phyloP scores from a whole-genome alignment of 257 asterid genomes.

The Fraxinus quadrangulata region DNA sequence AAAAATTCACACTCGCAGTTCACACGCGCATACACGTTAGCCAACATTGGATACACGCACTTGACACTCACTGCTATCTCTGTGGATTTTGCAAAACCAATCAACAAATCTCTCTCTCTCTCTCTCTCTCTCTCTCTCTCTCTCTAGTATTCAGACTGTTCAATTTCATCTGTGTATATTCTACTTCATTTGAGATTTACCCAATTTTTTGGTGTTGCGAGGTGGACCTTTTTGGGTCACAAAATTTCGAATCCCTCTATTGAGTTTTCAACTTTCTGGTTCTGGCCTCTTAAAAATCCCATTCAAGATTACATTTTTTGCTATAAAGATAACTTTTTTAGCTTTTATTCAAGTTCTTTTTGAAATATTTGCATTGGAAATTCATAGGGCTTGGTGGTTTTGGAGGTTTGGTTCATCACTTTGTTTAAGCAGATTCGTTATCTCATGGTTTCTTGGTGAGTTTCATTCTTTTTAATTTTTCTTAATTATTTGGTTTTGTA shows the following conservation, averaged over 20 bases:
- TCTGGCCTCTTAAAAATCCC: slow-evolving; percentile 19
- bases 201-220: background rate
- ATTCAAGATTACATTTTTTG: slow-evolving; percentile 20
- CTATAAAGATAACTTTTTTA: background rate
- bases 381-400: slow-evolving; percentile 19
- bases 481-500: background rate
- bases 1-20: too few relatives aligned
- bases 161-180: background rate
- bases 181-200: background rate
- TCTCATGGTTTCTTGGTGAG: slow-evolving; percentile 33
- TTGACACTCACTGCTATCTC: slow-evolving; percentile 24
- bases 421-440: slow-evolving; percentile 14
- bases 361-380: slow-evolving; percentile 9
- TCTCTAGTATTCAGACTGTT: background rate
- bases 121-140: slow-evolving; percentile 1
- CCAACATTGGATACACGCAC: slow-evolving; percentile 17
- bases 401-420: slow-evolving; percentile 14
- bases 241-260: slow-evolving; percentile 12
- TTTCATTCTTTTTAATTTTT: background rate
- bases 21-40: slow-evolving; percentile 6
- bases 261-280: slow-evolving; percentile 12
- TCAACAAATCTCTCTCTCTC: slow-evolving; percentile 32
- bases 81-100: slow-evolving; percentile 34
- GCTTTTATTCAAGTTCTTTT: background rate
- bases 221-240: background rate